phyloP scores from a whole-genome alignment of 768 basidiomycete species.

The Hygrocybe punicea region DNA sequence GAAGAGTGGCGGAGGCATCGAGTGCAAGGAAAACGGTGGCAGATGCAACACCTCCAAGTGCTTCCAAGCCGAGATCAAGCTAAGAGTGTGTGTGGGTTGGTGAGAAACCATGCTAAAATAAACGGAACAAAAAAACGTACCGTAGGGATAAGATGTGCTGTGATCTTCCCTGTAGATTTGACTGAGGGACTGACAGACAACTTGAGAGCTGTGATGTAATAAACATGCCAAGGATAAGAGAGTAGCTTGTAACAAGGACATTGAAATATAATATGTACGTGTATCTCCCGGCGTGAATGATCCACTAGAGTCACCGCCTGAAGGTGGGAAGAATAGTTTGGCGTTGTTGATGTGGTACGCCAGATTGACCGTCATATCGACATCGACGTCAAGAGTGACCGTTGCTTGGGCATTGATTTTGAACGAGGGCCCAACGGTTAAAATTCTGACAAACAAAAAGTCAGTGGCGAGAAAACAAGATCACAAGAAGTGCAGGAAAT shows the following conservation, averaged over 20 bases:
- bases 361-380: slow-evolving; percentile 32
- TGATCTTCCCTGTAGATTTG: slow-evolving; percentile 25
- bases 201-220: slow-evolving; percentile 21
- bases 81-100: not conserved
- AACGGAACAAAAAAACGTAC: not conserved
- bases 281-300: slow-evolving; percentile 27
- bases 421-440: slow-evolving; percentile 43
- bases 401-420: slow-evolving; percentile 29
- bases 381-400: slow-evolving; percentile 31
- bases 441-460: slow-evolving; percentile 24
- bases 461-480: not conserved
- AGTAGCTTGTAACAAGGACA: not conserved
- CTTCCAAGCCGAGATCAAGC: not conserved
- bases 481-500: not conserved
- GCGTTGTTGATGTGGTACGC: slow-evolving; percentile 30
- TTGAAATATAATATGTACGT: slow-evolving; percentile 24
- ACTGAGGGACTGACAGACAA: slow-evolving; percentile 33
- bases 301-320: slow-evolving; percentile 20
- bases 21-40: slow-evolving; percentile 22
- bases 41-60: slow-evolving; percentile 13
- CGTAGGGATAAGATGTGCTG: slow-evolving; percentile 38
- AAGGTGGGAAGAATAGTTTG: slow-evolving; percentile 40
- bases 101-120: not conserved
- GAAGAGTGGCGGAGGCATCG: slow-evolving; percentile 29
- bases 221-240: not conserved